A percentile compares a stretch with the other conserved stretches of the same genome.
phyloP scores from a whole-genome alignment of 148 eudicot genomes.

The Chenopodium album region DNA sequence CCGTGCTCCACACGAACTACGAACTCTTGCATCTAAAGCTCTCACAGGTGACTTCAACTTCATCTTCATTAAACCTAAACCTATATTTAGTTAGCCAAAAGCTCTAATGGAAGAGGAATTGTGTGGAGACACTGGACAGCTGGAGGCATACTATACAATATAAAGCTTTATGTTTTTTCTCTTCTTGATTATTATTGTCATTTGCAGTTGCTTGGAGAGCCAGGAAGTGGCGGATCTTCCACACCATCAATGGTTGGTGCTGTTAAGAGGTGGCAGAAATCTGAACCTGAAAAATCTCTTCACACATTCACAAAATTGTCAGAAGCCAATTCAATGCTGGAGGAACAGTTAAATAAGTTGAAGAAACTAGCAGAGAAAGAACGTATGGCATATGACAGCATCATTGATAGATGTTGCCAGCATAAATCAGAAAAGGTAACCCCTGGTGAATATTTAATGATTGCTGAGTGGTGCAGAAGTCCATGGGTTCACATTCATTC shows the following conservation, averaged over 20 bases:
- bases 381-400: slow-evolving; percentile 52
- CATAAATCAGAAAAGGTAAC: slow-evolving; percentile 70
- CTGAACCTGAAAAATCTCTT: slow-evolving; percentile 71
- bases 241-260: slow-evolving; percentile 99
- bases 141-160: not conserved
- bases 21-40: not conserved
- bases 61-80: not conserved
- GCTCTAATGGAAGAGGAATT: not conserved
- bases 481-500: not conserved
- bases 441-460: not conserved
- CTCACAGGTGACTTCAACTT: not conserved
- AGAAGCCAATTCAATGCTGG: slow-evolving; percentile 69
- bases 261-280: slow-evolving; percentile 95
- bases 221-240: slow-evolving; percentile 97
- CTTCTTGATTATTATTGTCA: slow-evolving; percentile 16
- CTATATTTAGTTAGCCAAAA: not conserved
- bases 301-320: slow-evolving; percentile 74
- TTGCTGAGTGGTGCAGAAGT: not conserved
- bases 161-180: not conserved
- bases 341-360: slow-evolving; percentile 50
- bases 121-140: not conserved
- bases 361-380: slow-evolving; percentile 58
- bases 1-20: not conserved
- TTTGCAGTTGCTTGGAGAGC: slow-evolving; percentile 90
- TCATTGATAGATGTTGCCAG: slow-evolving; percentile 59